Percentiles rank a stretch among this genome's conserved stretches.
Conservation (phyloP, 441 rosid genomes). For the California macrophylla region DNA sequence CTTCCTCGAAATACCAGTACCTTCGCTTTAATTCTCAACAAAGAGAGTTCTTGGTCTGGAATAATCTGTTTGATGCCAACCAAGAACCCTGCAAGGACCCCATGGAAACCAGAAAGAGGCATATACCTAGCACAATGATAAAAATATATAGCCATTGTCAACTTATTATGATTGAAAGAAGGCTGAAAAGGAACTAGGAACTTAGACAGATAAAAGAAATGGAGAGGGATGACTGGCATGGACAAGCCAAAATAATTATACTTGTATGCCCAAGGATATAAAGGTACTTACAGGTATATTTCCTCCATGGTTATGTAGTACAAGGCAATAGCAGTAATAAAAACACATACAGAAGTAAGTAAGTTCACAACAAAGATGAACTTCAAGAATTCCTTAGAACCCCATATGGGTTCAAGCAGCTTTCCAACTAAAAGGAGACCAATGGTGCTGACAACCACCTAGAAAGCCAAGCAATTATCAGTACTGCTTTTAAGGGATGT, state of each 20-base stretch:
- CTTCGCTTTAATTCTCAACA: constrained; percentile 77
- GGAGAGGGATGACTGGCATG: not conserved
- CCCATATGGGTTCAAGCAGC: constrained; percentile 92
- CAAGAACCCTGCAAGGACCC: constrained; percentile 73
- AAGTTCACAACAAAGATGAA: constrained; percentile 76
- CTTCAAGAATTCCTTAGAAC: constrained; percentile 89
- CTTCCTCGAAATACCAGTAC: constrained; percentile 26
- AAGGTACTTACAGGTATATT: constrained; percentile 57
- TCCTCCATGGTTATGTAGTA: constrained; percentile 74
- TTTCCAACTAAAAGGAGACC: constrained; percentile 87
- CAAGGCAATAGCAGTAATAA: constrained; percentile 69
- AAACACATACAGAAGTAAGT: constrained; percentile 69
- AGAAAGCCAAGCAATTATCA: constrained; percentile 19
- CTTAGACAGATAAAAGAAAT: not conserved
- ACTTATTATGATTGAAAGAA: not conserved
- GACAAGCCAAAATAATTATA: constrained; percentile 9
- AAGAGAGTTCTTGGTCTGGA: constrained; percentile 79
- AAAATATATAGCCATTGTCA: constrained; percentile 1
- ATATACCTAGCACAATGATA: constrained; percentile 43
- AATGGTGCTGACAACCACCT: constrained; percentile 61
- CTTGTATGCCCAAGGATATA: constrained; percentile 7
- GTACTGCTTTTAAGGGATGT: constrained; percentile 6
- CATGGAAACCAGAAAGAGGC: constrained; percentile 93
- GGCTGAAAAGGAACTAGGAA: not conserved
- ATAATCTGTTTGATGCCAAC: constrained; percentile 92